phyloP scores from a whole-genome alignment of 345 rosid genomes.

The Acer yangbiense region DNA sequence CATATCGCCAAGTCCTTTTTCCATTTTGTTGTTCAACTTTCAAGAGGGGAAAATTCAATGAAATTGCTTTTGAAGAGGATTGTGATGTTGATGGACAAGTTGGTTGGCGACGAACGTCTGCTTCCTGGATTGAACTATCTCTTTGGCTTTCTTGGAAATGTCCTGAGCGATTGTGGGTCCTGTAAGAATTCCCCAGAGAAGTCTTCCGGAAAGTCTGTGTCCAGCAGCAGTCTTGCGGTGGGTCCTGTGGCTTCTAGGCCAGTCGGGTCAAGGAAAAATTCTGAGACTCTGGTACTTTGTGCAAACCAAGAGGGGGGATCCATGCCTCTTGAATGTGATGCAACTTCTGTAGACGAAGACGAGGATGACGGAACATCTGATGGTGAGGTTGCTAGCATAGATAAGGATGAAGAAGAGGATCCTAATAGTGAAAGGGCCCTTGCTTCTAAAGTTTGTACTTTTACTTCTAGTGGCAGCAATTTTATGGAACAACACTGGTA shows the following conservation, averaged over 20 bases:
- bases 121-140: constrained; percentile 84
- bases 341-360: constrained; percentile 92
- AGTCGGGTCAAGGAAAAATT: constrained; percentile 64
- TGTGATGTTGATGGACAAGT: constrained; percentile 70
- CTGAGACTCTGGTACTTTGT: constrained; percentile 69
- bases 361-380: constrained; percentile 99
- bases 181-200: constrained; percentile 48
- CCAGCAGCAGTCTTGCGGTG: constrained; percentile 39
- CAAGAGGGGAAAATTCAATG: constrained; percentile 62
- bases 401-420: constrained; percentile 96
- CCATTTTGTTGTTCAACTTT: constrained; percentile 77
- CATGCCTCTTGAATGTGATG: constrained; percentile 83
- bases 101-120: constrained; percentile 64
- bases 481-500: constrained; percentile 99
- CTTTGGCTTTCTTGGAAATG: constrained; percentile 77
- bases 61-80: constrained; percentile 71
- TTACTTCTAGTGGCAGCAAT: constrained; percentile 97
- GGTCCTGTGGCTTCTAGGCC: constrained; percentile 59
- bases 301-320: constrained; percentile 76
- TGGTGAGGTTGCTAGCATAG: constrained; percentile 96
- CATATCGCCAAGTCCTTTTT: constrained; percentile 73
- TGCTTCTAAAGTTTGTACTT: constrained; percentile 95
- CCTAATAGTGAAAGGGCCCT: constrained; percentile 82
- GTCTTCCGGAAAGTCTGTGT: constrained; percentile 50
- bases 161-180: constrained; percentile 63